Evolutionary conservation across 2,329 filamentous ascomycete genomes (phyloP).

Genomic region (Blastomyces parvus): DNA sequence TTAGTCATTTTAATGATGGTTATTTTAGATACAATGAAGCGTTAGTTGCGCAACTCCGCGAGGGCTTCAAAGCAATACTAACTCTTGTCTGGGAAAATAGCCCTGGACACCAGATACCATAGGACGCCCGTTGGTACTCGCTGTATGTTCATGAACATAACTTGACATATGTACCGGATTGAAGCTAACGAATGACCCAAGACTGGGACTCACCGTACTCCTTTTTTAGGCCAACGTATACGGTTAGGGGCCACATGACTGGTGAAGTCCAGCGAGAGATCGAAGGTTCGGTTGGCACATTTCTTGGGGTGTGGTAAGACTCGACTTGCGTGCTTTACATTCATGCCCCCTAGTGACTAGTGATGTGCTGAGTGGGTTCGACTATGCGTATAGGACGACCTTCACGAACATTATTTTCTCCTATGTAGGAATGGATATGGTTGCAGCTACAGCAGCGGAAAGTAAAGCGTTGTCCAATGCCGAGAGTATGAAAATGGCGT

Average conservation of each 20-base stretch:
- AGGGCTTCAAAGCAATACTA: conserved; percentile 15
- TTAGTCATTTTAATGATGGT: conserved; percentile 37
- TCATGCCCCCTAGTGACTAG: conserved; percentile 9
- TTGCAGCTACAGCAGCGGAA: conserved; percentile 38
- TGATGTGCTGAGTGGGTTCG: conserved; percentile 11
- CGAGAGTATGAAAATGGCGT: conserved; percentile 39
- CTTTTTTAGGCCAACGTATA: conserved; percentile 31
- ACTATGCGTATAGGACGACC: conserved; percentile 31
- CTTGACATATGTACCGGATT: neutral
- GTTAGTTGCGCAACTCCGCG: conserved; percentile 18
- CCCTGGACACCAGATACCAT: conserved; percentile 31
- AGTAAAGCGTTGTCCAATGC: conserved; percentile 34
- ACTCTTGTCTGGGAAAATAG: conserved; percentile 22
- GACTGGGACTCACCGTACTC: conserved; percentile 31
- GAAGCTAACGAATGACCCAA: conserved; percentile 12
- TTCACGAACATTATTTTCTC: conserved; percentile 37
- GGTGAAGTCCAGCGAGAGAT: conserved; percentile 24
- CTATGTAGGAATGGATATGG: conserved; percentile 37
- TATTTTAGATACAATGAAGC: conserved; percentile 32
- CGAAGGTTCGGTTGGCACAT: conserved; percentile 27
- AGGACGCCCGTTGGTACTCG: conserved; percentile 27
- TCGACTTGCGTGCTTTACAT: neutral
- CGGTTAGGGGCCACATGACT: conserved; percentile 24
- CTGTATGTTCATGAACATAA: conserved; percentile 21
- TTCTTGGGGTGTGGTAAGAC: conserved; percentile 33